A percentile compares a stretch with the other conserved stretches of the same genome.
These are phyloP conservation scores for Aureobasidium sp. DNA, from an alignment of 2,329 filamentous ascomycete genomes.

Conservation along the genomic window DNA sequence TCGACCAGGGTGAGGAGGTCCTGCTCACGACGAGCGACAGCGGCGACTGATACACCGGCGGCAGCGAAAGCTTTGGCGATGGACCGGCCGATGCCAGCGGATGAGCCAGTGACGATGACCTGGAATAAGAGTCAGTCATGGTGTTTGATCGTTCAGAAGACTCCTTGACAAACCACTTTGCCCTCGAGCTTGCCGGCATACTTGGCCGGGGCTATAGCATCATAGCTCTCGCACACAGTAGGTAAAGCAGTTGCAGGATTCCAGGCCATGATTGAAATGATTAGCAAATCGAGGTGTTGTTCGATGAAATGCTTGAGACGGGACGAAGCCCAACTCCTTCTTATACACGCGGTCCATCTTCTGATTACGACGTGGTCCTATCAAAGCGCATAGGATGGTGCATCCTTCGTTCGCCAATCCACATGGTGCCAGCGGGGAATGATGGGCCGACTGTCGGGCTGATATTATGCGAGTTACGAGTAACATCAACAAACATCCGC, in stretches of 20 bases:
- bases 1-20: constrained; percentile 18
- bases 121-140: background rate
- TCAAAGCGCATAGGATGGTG: background rate
- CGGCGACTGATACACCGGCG: constrained; percentile 8
- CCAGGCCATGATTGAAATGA: background rate
- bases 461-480: background rate
- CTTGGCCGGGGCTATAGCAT: constrained; percentile 17
- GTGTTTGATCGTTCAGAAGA: too few species aligned
- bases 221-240: constrained; percentile 15
- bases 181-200: constrained; percentile 19
- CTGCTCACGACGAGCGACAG: constrained; percentile 16
- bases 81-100: constrained; percentile 1
- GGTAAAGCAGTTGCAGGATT: background rate
- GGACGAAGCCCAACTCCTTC: background rate
- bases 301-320: background rate
- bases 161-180: constrained; percentile 18
- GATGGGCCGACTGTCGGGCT: background rate
- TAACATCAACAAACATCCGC: background rate
- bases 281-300: background rate
- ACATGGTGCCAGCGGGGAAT: background rate
- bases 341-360: background rate
- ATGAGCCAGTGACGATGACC: constrained; percentile 10
- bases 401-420: background rate
- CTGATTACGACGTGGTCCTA: background rate
- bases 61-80: constrained; percentile 13